Evolutionary conservation across 1,284 basidiomycete genomes (phyloP), one percentile per base, ranked within the genome.

Genomic region (Leccinum griseonigrum): DNA sequence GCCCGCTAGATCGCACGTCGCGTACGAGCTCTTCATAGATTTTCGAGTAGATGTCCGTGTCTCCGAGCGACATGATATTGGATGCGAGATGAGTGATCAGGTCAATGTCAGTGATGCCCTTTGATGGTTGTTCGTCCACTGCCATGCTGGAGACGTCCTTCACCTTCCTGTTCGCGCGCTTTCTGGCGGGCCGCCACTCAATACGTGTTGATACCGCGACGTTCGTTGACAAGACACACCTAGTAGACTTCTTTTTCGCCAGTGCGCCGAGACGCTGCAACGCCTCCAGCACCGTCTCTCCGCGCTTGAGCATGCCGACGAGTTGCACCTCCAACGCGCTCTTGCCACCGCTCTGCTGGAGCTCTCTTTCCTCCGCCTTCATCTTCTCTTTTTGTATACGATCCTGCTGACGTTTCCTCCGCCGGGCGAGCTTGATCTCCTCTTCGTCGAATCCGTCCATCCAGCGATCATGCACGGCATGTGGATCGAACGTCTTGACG

Each of bases 381-480:
- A 91, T 82, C 65, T 82, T 82, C 72, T 93, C 89, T 72, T 77
- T 83, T 78, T 91, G 89, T 65, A 82, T 76, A 68, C 83, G 85
- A 64, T 91, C 92, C 69, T 85, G 85, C 60, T 83, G 82, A 67
- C 81, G 85, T 77, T 87, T 92, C 68, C 78, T 81, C 66, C 79
- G 84, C 61, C 90, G 78, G 11, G 97, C 97, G 67, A 85, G 83
- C 74, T 91, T 91, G 69, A 99, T 97, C 67, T 89, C 91, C 64
- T 83, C 85, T 71, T 96, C 94, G 71, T 92, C 92, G 57, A 97
- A 67, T 3, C 89, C 94, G 16, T 94, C 90, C 82, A 99, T 91
- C 97, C 97, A 99, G 32, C 85, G 84, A 76, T 99, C 97, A 75
- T 98, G 95, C 59, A 92, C 85, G 16, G 91, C 94, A 71, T 95